A percentile compares a stretch with the other conserved stretches of the same genome.
Evolutionary conservation across 352 stramenopile species (phyloP).

Genomic region (Globisporangium solare): DNA sequence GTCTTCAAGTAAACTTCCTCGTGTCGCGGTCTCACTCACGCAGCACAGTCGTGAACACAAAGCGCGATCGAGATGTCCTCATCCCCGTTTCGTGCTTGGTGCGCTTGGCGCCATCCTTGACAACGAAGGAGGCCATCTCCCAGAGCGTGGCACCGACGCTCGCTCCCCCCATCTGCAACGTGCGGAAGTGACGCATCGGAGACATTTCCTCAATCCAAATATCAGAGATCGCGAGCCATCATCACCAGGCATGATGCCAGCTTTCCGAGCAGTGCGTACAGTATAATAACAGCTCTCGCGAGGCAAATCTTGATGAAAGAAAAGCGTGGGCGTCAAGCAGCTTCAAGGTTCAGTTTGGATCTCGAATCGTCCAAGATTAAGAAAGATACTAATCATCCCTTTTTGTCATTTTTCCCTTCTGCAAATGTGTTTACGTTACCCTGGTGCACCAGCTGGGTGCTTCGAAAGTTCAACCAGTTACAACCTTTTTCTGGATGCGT

Average conservation of each 20-base stretch:
- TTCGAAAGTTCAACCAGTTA: constrained; percentile 12
- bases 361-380: background rate
- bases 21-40: no score
- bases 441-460: background rate
- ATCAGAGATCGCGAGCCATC: constrained; percentile 1
- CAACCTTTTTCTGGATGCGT: background rate
- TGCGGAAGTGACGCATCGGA: constrained; percentile 13
- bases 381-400: background rate
- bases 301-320: no score
- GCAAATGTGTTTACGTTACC: background rate
- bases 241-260: no score
- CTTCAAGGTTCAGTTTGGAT: background rate
- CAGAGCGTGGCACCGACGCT: background rate
- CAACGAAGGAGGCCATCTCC: background rate
- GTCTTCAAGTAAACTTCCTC: background rate
- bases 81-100: background rate
- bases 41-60: no score
- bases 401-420: background rate
- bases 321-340: no score
- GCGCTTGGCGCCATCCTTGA: background rate
- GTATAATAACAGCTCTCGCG: no score
- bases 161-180: constrained; percentile 1
- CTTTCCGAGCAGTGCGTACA: no score
- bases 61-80: background rate
- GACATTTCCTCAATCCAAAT: constrained; percentile 8